Conservation (phyloP, 441 rosid species). For the Aleurites moluccanus region DNA sequence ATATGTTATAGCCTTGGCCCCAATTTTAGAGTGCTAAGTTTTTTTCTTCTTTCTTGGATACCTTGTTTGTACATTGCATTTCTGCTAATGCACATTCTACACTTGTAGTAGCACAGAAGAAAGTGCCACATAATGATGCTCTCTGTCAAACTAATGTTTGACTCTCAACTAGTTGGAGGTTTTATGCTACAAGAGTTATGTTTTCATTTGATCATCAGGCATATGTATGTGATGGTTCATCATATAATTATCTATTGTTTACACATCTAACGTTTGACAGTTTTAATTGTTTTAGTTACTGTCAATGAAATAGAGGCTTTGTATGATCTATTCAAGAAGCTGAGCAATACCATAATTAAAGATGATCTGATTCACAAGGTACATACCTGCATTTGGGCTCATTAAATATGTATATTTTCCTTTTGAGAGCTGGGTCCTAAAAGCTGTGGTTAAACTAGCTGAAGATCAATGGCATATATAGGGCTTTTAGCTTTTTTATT, state of each 20-base stretch:
- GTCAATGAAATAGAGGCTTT: slow-evolving; percentile 72
- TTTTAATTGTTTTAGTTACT: slow-evolving; percentile 41
- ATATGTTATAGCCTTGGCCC: neutral
- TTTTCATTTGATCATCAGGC: neutral
- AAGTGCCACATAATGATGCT: neutral
- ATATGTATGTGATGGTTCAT: neutral
- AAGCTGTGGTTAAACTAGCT: slow-evolving; percentile 3
- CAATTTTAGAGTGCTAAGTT: neutral
- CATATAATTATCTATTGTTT: neutral
- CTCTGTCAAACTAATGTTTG: neutral
- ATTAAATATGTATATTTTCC: neutral
- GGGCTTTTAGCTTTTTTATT: neutral
- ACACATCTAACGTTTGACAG: neutral
- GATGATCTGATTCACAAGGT: slow-evolving; percentile 66
- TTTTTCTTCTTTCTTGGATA: neutral
- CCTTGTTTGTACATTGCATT: neutral
- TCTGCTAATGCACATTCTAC: neutral
- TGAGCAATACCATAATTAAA: slow-evolving; percentile 49
- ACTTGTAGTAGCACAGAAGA: neutral
- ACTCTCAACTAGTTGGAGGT: neutral
- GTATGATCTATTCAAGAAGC: slow-evolving; percentile 61
- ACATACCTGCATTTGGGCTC: slow-evolving; percentile 9
- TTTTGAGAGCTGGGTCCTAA: neutral
- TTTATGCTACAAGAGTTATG: slow-evolving; percentile 5
- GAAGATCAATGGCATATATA: neutral